Base-by-base conservation (phyloP, 2,329 filamentous ascomycete genomes). In the Plenodomus biglobosus region DNA sequence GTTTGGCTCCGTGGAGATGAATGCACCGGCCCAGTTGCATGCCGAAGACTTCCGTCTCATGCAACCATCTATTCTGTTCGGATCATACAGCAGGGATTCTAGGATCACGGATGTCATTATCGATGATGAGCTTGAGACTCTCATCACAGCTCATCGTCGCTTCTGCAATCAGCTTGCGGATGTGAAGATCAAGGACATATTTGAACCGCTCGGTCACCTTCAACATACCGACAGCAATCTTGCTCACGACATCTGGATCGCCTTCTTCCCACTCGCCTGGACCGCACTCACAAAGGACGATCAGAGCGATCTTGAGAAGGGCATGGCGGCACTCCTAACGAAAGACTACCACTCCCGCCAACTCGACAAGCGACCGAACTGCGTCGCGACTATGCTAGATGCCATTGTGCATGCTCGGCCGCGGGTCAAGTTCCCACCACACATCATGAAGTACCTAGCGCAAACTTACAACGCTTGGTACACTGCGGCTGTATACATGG, bases 391-490 rank as follows among this genome's bases (percentile, higher is more conserved):
- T 7, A 80, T 99, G 48, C 80, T 99, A 5, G 89, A 95, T 62
- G 94, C 90, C 35, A 87, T 90, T 30, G 89, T 92, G 13, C 88
- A 87, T 63, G 86, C 92, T 1, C 88, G 82, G 75, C 92, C 94
- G 0, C 83, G 89, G 18, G 95, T 94, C 74, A 95, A 94, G 73
- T 85, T 99, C 41, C 94, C 94, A 6, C 90, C 94, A 0, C 94
- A 99, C 65, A 90, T 97, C 32, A 85, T 99, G 75, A 99, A 99
- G 68, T 97, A 92, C 61, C 82, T 95, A 46, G 92, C 91, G 17
- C 90, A 89, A 70, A 96, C 90, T 0, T 99, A 95, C 68, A 92
- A 96, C 71, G 89, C 87, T 0, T 99, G 94, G 95, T 99, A 99
- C 68, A 92, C 90, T n/a, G 90, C 90, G 13, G 81, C 95, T 18